These are phyloP conservation scores for Erodium maritimum DNA, from an alignment of 345 rosid species.

Conservation along the genomic window DNA sequence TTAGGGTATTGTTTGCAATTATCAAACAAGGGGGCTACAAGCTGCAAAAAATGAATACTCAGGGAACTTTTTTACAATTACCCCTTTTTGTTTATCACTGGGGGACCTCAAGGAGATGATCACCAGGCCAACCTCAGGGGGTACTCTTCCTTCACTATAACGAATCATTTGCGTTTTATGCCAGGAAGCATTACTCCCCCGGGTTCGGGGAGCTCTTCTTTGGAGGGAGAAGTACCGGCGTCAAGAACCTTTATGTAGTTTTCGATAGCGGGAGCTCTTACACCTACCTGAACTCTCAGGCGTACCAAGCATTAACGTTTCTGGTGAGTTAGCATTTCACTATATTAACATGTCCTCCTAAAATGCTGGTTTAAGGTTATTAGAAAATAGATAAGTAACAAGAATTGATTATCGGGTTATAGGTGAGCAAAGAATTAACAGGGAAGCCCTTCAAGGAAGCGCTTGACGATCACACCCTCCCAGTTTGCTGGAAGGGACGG, in stretches of 20 bases:
- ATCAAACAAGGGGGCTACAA: too few relatives aligned
- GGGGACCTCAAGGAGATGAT: too few relatives aligned
- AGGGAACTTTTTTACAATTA: too few relatives aligned
- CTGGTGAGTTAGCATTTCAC: constrained; percentile 46
- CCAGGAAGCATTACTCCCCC: constrained; percentile 75
- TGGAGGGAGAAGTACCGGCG: constrained; percentile 50
- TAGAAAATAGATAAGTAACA: too few relatives aligned
- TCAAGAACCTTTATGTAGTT: constrained; percentile 33
- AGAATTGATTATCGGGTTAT: too few relatives aligned
- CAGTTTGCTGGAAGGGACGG: constrained; percentile 84
- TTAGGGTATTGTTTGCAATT: too few relatives aligned
- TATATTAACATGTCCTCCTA: too few relatives aligned
- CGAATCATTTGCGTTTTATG: neutral
- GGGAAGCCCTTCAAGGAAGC: constrained; percentile 53
- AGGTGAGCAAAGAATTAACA: constrained; percentile 44
- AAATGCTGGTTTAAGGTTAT: too few relatives aligned
- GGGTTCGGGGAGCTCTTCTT: constrained; percentile 55
- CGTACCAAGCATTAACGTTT: constrained; percentile 37
- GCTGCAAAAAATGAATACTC: too few relatives aligned
- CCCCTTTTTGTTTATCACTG: too few relatives aligned
- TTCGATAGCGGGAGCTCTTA: constrained; percentile 95
- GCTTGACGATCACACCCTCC: constrained; percentile 51
- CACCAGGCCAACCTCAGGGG: too few relatives aligned
- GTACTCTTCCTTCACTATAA: too few relatives aligned
- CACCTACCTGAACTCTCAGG: constrained; percentile 58